A percentile compares a stretch with the other conserved stretches of the same genome.
Conservation (phyloP, 192 early-diverging fungal species). For the Entomortierella beljakovae region DNA sequence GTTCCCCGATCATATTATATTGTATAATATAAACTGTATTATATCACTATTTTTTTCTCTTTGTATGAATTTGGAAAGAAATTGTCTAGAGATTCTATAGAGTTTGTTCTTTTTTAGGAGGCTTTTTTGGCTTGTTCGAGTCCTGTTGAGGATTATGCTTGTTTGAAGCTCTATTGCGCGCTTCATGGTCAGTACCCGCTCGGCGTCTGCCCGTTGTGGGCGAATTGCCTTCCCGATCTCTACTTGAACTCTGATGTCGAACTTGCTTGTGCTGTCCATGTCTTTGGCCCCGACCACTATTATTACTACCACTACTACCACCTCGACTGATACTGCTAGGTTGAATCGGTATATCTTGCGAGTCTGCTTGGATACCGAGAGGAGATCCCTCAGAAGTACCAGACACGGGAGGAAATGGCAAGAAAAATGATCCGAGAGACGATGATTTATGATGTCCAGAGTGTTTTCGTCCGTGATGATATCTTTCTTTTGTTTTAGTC, state of each 20-base stretch:
- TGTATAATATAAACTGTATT: neutral
- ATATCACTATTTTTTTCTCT: neutral
- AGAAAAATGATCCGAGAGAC: slow-evolving; percentile 36
- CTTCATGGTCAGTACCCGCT: slow-evolving; percentile 17
- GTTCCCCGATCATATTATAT: neutral
- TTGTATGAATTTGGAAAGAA: neutral
- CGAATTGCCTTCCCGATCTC: neutral
- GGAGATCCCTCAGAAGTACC: neutral
- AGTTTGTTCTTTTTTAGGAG: slow-evolving; percentile 8
- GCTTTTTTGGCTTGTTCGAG: slow-evolving; percentile 4
- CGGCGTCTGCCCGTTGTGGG: slow-evolving; percentile 9
- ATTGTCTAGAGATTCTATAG: neutral
- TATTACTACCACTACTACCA: neutral
- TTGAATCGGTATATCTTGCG: neutral
- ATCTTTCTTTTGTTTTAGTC: slow-evolving; percentile 8
- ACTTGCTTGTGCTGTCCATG: neutral
- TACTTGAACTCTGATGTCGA: slow-evolving; percentile 9
- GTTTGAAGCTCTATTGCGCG: slow-evolving; percentile 14
- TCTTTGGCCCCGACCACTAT: neutral
- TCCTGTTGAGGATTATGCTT: slow-evolving; percentile 7
- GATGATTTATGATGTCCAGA: slow-evolving; percentile 42
- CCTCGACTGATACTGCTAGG: neutral
- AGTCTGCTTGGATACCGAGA: slow-evolving; percentile 7
- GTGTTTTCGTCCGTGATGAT: slow-evolving; percentile 26
- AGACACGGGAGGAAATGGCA: slow-evolving; percentile 6